phyloP scores from a whole-genome alignment of 108 stramenopile species.

The Pseudonitzschia multistriata region DNA sequence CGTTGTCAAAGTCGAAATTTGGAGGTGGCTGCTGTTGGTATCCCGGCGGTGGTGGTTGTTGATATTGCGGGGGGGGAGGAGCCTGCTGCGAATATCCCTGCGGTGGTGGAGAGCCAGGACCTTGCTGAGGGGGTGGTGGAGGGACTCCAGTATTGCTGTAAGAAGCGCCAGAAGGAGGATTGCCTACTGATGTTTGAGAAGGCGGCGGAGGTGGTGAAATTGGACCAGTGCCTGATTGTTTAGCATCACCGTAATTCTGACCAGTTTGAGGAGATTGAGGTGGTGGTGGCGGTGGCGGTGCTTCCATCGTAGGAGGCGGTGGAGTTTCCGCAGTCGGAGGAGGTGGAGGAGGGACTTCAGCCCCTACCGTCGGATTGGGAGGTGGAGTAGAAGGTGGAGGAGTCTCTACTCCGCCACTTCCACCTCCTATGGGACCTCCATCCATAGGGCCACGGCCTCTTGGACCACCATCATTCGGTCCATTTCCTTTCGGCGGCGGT shows the following conservation, averaged over 20 bases:
- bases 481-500: slow-evolving; percentile 4
- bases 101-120: neutral
- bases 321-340: slow-evolving; percentile 2
- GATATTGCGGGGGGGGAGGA: neutral
- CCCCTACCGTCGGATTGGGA: neutral
- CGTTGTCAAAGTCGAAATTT: neutral
- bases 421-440: neutral
- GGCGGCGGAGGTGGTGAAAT: slow-evolving; percentile 10
- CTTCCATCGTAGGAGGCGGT: neutral
- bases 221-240: neutral
- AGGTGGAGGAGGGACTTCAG: neutral
- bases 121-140: slow-evolving; percentile 1
- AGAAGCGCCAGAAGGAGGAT: neutral
- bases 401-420: neutral
- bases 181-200: neutral
- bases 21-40: slow-evolving; percentile 1
- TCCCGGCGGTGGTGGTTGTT: slow-evolving; percentile 1
- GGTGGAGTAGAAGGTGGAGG: neutral
- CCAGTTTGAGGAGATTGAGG: slow-evolving; percentile 7
- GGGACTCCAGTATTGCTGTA: neutral
- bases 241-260: neutral
- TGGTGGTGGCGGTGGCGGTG: neutral
- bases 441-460: neutral
- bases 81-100: slow-evolving; percentile 7
- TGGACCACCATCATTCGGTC: neutral